phyloP scores from a whole-genome alignment of 805 yeast genomes.

The Lachancea nothofagi region DNA sequence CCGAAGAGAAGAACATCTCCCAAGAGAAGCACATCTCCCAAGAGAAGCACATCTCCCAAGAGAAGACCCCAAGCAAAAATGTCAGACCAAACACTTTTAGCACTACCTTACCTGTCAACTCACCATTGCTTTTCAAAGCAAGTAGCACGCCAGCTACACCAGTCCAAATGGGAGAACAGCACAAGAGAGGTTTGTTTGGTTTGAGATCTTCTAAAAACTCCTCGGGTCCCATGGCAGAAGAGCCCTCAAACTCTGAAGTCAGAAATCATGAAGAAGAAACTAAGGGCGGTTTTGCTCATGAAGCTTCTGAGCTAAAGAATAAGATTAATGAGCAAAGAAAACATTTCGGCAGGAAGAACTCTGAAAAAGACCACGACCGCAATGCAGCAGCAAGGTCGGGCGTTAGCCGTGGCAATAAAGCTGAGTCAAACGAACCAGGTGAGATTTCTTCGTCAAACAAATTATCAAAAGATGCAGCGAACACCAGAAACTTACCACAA shows the following conservation, averaged over 20 bases:
- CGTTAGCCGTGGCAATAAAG: not conserved
- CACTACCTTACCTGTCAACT: slow-evolving; percentile 8
- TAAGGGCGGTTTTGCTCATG: not conserved
- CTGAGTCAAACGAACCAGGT: too few relatives aligned
- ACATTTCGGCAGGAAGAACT: slow-evolving; percentile 4
- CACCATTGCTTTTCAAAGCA: not conserved
- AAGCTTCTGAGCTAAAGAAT: slow-evolving; percentile 1
- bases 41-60: not conserved
- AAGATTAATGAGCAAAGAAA: slow-evolving; percentile 4
- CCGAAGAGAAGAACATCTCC: not conserved
- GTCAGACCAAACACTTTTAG: slow-evolving; percentile 3
- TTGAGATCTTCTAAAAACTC: slow-evolving; percentile 1
- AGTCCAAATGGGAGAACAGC: slow-evolving; percentile 2
- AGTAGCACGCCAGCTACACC: slow-evolving; percentile 1
- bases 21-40: not conserved
- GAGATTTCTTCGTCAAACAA: too few relatives aligned
- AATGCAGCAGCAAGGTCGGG: not conserved
- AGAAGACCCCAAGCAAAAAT: not conserved
- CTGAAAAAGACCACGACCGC: not conserved
- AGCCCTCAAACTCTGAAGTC: not conserved
- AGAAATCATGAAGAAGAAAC: not conserved
- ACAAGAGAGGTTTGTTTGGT: slow-evolving; percentile 6
- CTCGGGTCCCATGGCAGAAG: not conserved
- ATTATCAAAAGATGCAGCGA: too few relatives aligned
- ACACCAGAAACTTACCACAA: not conserved